phyloP scores from a whole-genome alignment of 2,329 filamentous ascomycete species.

The Alternaria panax region DNA sequence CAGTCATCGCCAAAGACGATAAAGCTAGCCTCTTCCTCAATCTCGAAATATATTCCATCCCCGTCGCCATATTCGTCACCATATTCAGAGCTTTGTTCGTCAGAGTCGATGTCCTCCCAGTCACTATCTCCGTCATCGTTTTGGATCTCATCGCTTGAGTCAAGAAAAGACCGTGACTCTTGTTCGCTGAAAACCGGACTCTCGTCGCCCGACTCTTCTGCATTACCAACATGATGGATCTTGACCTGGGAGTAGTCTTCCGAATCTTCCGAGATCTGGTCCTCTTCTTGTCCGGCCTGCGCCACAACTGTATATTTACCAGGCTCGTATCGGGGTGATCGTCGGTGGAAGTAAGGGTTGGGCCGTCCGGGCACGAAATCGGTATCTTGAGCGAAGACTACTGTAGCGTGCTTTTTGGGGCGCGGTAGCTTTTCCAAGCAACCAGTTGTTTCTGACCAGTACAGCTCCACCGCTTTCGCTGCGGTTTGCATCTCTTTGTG shows the following conservation, averaged over 20 bases:
- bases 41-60: conserved; percentile 21
- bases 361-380: conserved; percentile 31
- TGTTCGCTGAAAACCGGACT: background rate
- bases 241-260: conserved; percentile 27
- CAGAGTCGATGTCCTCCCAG: conserved; percentile 31
- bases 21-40: conserved; percentile 29
- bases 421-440: conserved; percentile 3
- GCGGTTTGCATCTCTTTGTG: conserved; percentile 32
- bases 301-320: conserved; percentile 30
- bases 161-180: conserved; percentile 3
- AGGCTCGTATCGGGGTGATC: conserved; percentile 40
- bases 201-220: background rate
- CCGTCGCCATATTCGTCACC: conserved; percentile 27
- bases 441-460: conserved; percentile 32
- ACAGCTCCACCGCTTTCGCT: conserved; percentile 32
- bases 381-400: conserved; percentile 33
- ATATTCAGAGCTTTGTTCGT: conserved; percentile 8
- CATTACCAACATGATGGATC: conserved; percentile 1
- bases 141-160: conserved; percentile 11
- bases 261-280: conserved; percentile 26
- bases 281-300: conserved; percentile 16
- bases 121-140: conserved; percentile 31
- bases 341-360: conserved; percentile 34
- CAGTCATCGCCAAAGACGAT: conserved; percentile 35
- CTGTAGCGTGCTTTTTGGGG: conserved; percentile 15